Evolutionary conservation across 306 rosid genomes (phyloP).

Genomic region (Rubus idaeus): DNA sequence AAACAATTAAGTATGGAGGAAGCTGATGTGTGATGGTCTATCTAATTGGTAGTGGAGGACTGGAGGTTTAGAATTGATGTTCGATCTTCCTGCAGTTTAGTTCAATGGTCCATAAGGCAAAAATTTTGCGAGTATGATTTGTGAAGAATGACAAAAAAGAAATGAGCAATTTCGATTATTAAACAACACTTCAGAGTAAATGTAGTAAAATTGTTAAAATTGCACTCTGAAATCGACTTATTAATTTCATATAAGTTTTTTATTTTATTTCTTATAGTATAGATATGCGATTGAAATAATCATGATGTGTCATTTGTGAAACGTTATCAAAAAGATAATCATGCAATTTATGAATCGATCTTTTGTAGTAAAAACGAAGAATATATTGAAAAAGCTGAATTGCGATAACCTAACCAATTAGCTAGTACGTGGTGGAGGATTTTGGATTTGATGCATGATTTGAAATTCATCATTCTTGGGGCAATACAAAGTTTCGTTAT

Average conservation of each 20-base stretch:
- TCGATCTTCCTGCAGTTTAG: not conserved
- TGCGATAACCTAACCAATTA: not conserved
- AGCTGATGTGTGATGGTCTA: not conserved
- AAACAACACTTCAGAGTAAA: too few relatives aligned
- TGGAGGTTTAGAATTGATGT: not conserved
- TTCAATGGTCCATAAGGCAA: not conserved
- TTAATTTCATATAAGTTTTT: too few relatives aligned
- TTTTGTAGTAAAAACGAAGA: not conserved
- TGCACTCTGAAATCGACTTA: too few relatives aligned
- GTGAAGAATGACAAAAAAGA: not conserved
- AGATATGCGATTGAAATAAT: not conserved
- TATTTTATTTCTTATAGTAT: too few relatives aligned
- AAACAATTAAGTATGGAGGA: not conserved
- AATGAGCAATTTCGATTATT: not conserved
- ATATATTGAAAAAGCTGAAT: too few relatives aligned
- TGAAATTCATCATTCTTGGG: not conserved
- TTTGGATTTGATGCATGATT: not conserved
- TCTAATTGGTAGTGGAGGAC: too few relatives aligned
- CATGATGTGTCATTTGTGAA: not conserved
- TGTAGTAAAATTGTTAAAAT: too few relatives aligned
- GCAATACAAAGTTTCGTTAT: not conserved
- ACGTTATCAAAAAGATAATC: not conserved
- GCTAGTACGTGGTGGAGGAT: constrained; percentile 3
- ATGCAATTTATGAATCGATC: not conserved
- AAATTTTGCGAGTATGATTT: not conserved